These are phyloP conservation scores for Botryotinia narcissicola DNA, from an alignment of 2,329 filamentous ascomycete species.

Conservation along the genomic window DNA sequence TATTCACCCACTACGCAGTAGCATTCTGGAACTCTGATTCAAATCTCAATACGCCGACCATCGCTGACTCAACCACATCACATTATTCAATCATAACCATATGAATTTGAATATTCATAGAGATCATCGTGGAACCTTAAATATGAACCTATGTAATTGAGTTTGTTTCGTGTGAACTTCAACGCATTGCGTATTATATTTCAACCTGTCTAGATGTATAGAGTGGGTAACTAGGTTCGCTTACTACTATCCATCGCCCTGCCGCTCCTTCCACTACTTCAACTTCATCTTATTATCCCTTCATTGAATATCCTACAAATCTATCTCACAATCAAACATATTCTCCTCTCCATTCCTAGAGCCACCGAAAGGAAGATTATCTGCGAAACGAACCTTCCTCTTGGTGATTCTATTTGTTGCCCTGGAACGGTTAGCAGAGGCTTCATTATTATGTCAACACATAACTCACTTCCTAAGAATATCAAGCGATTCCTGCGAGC, in stretches of 20 bases:
- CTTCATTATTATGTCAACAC: too few species aligned
- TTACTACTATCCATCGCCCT: background rate
- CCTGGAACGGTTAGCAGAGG: background rate
- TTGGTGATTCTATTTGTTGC: background rate
- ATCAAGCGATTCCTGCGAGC: background rate
- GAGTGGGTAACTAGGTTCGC: too few species aligned
- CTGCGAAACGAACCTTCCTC: background rate
- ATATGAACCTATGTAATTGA: background rate
- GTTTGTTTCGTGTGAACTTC: background rate
- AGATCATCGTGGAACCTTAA: accelerated
- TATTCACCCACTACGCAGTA: background rate
- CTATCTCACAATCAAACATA: background rate
- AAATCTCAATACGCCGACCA: background rate
- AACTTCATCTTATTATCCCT: background rate
- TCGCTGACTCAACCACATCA: background rate
- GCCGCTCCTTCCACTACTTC: background rate
- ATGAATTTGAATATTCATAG: background rate
- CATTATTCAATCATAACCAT: background rate
- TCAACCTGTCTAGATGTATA: background rate
- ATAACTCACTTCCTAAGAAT: background rate
- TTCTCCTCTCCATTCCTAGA: background rate
- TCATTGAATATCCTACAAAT: background rate
- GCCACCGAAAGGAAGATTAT: background rate
- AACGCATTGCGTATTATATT: background rate
- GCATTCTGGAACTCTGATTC: background rate